phyloP scores from a whole-genome alignment of 148 eudicot genomes.

The Mesembryanthemum crystallinum region DNA sequence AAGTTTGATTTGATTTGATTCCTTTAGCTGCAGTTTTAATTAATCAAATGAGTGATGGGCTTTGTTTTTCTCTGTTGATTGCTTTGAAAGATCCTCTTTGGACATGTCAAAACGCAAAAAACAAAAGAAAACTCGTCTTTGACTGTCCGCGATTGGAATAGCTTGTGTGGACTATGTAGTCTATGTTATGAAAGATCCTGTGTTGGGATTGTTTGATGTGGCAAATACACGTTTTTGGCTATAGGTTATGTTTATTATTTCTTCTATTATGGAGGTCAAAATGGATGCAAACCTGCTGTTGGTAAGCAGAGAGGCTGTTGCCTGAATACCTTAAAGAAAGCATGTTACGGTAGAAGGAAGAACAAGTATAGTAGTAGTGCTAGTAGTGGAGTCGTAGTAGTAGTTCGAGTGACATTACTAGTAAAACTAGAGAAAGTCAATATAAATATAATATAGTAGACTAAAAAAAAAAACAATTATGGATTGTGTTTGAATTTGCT shows the following conservation, averaged over 20 bases:
- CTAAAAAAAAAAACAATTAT: too few relatives aligned
- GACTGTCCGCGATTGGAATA: neutral
- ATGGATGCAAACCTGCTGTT: neutral
- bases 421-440: too few relatives aligned
- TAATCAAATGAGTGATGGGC: too few relatives aligned
- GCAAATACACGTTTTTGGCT: neutral
- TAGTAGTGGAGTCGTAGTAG: neutral
- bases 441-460: too few relatives aligned
- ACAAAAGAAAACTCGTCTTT: too few relatives aligned
- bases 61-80: too few relatives aligned
- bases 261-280: neutral
- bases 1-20: neutral
- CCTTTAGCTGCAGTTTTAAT: too few relatives aligned
- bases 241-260: neutral
- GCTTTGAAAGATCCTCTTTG: constrained; percentile 1
- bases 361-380: too few relatives aligned
- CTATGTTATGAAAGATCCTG: neutral
- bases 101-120: too few relatives aligned
- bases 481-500: too few relatives aligned
- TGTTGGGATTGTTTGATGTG: neutral
- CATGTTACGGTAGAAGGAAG: neutral
- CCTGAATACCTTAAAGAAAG: neutral
- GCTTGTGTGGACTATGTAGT: neutral
- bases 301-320: neutral
- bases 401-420: too few relatives aligned